These are phyloP conservation scores for Cutaneotrichosporon dermatis DNA, from an alignment of 1,284 basidiomycete species.

Conservation along the genomic window DNA sequence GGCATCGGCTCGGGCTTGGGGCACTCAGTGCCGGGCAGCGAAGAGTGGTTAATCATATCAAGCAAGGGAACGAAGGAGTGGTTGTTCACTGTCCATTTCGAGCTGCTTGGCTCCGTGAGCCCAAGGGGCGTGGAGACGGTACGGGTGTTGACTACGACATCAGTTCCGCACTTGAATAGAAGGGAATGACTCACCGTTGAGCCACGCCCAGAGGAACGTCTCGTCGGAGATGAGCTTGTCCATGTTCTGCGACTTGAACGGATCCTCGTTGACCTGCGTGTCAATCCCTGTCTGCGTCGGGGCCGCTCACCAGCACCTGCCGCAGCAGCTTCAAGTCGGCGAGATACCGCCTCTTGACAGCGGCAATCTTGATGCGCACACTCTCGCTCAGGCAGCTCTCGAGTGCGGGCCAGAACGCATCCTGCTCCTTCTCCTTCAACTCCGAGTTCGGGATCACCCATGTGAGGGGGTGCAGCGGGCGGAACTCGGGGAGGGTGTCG, in stretches of 20 bases:
- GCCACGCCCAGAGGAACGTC: slow-evolving; percentile 77
- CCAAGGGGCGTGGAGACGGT: slow-evolving; percentile 73
- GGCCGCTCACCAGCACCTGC: slow-evolving; percentile 43
- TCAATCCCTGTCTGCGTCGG: too few relatives aligned
- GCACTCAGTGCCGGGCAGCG: slow-evolving; percentile 24
- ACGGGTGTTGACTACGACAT: too few relatives aligned
- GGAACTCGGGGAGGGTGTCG: slow-evolving; percentile 66
- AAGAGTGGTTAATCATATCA: slow-evolving; percentile 77
- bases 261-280: slow-evolving; percentile 18
- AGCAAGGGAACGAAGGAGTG: slow-evolving; percentile 76
- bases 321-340: slow-evolving; percentile 55
- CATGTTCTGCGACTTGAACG: slow-evolving; percentile 34
- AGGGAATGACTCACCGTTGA: too few relatives aligned
- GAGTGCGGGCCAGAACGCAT: slow-evolving; percentile 28
- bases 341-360: slow-evolving; percentile 56
- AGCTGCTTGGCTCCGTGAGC: slow-evolving; percentile 51
- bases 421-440: background rate
- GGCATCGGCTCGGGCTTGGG: slow-evolving; percentile 26
- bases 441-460: slow-evolving; percentile 56
- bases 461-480: slow-evolving; percentile 64
- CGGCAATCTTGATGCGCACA: slow-evolving; percentile 53
- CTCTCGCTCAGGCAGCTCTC: slow-evolving; percentile 54
- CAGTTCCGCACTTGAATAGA: too few relatives aligned
- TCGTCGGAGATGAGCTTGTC: slow-evolving; percentile 26
- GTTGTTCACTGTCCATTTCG: slow-evolving; percentile 54